Evolutionary conservation across 2,329 filamentous ascomycete genomes (phyloP).

Genomic region (Chlorencoelia australis): DNA sequence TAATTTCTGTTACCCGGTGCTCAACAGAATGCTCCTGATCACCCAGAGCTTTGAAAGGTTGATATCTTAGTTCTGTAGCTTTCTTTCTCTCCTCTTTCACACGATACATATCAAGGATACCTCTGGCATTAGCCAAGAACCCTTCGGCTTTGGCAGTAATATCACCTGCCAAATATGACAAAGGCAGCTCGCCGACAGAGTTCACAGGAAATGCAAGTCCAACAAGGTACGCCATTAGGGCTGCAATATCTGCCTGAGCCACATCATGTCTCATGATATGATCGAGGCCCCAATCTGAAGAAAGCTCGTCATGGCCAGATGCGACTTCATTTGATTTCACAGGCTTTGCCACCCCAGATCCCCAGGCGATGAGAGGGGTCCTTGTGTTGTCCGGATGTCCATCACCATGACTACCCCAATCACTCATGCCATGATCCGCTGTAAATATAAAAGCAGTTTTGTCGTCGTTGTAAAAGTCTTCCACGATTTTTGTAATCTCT

Average conservation of each 20-base stretch:
- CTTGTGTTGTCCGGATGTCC: constrained; percentile 95
- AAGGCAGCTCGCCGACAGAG: constrained; percentile 84
- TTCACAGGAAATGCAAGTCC: constrained; percentile 90
- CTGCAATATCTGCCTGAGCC: constrained; percentile 84
- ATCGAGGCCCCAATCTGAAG: constrained; percentile 77
- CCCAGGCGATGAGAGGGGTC: constrained; percentile 88
- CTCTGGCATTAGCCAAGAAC: constrained; percentile 71
- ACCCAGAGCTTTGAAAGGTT: constrained; percentile 62
- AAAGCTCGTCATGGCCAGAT: constrained; percentile 84
- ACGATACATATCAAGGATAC: constrained; percentile 89
- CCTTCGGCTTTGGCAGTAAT: constrained; percentile 73
- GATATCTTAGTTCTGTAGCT: constrained; percentile 64
- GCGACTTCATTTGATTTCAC: constrained; percentile 47
- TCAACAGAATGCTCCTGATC: constrained; percentile 56
- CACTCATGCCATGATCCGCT: constrained; percentile 97
- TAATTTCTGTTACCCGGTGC: constrained; percentile 57
- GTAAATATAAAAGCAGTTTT: constrained; percentile 95
- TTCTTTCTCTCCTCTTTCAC: constrained; percentile 87
- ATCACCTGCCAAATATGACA: constrained; percentile 67
- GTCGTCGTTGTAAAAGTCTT: constrained; percentile 74
- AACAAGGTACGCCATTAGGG: constrained; percentile 86
- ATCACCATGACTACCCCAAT: constrained; percentile 98
- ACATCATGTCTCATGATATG: constrained; percentile 82
- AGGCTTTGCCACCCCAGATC: constrained; percentile 77
- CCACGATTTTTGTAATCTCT: constrained; percentile 70